Conservation (phyloP, 331 rosid genomes). For the Quercus tomentella region DNA sequence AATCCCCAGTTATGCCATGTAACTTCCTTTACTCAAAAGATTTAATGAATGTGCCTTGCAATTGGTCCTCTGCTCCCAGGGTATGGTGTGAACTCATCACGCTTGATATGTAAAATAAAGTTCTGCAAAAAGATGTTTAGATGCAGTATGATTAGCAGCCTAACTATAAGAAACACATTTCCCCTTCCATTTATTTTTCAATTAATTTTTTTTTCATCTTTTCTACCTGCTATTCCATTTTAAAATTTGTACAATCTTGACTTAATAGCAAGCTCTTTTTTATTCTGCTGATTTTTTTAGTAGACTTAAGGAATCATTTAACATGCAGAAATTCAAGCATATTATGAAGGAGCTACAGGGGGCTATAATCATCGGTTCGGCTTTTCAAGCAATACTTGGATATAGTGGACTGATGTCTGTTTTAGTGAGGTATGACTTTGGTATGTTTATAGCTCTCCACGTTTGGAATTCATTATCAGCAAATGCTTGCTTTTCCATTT, state of each 20-base stretch:
- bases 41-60: not conserved
- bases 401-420: slow-evolving; percentile 93
- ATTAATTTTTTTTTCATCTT: not conserved
- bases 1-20: not conserved
- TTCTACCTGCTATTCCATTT: not conserved
- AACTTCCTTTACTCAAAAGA: not conserved
- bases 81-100: not conserved
- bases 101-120: not conserved
- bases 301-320: not conserved
- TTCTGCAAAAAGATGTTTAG: not conserved
- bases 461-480: not conserved
- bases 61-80: not conserved
- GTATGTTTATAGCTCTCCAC: slow-evolving; percentile 1
- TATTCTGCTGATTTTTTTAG: not conserved
- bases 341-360: slow-evolving; percentile 99
- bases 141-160: not conserved
- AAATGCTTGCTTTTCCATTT: not conserved
- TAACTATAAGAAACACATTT: not conserved
- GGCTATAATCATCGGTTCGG: slow-evolving; percentile 82
- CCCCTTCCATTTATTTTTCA: not conserved
- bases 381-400: slow-evolving; percentile 90
- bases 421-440: slow-evolving; percentile 60
- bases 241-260: not conserved
- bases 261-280: not conserved
- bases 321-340: slow-evolving; percentile 80